Base-by-base conservation (phyloP, 1,284 basidiomycete genomes). In the Ustilago loliicola region DNA sequence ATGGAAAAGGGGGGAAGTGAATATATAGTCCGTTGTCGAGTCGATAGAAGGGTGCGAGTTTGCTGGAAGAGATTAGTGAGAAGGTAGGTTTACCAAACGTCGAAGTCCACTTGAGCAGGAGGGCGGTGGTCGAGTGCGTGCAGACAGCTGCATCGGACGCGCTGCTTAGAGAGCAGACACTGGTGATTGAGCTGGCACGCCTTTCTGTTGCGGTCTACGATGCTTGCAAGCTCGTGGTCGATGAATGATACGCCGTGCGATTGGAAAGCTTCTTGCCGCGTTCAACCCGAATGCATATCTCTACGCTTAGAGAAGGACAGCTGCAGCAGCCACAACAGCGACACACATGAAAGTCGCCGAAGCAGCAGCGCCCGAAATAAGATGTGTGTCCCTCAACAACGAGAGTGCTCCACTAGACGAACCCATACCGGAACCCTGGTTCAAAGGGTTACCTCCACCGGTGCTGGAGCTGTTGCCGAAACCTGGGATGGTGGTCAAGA, bases 401-500 rank as follows among this genome's bases (percentile, higher is more conserved):
- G 66, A 70, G 3, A 77, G 45, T 2, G 75, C 75, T 40, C 71
- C 75, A 30, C 69, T 72, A 13, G 62, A 59, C 17, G 55, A 61
- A 19, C 69, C 68, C 56, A 45, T 55, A 5, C 58, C 60, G 23
- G 72, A 65, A 6, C 74, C 69, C 29, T 66, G 42, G 61, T 72
- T 67, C 40, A 59, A 45, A 30, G 64, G 47, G 40, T 45, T 54
- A 27, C 59, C 66, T 0, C 30, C 53, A 21, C 30, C 55, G 25
- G 65, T 10, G 40, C 53, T 65, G 19, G 74, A 72, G 45, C 7
- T 61, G 65, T 79, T 78, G 23, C 62, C 57, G 74, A 76, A 83
- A 21, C 81, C 81, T 13, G 68, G 66, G 34, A 83, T 80, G 34
- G 71, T 59, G 10, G 63, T 51, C 34, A 83, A 50, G 50, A 83